Evolutionary conservation across 23 red algal genomes (phyloP), one percentile per base, ranked within the genome.

Genomic region (Pyropia yezoensis): DNA sequence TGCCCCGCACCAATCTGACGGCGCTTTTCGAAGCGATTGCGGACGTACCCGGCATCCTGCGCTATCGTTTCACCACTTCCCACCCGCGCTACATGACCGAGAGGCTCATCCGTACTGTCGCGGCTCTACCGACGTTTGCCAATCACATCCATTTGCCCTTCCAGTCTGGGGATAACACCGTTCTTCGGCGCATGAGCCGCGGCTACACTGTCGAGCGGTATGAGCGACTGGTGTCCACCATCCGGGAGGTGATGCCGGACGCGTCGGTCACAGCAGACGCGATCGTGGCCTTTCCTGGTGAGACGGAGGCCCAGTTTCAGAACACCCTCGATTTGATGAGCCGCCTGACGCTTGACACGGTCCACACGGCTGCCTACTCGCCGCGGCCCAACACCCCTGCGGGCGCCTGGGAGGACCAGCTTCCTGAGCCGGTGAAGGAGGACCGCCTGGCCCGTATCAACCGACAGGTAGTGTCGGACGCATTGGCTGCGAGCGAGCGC

Each of bases 321-420:
- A 65, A 53, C 33, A 85, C 83, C 18, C 51, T 96, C 1, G 20
- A 89, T 17, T 52, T 96, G 12, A 80, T 89, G 92, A 45, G 56
- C 50, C 74, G 67, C 25, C 45, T 89, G 13, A 77, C 85, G 27
- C 78, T 96, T 65, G 92, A 96, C 52, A 68, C 59, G 23, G 82
- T 96, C 57, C 70, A 85, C 74, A 96, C 92, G 30, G 92, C 92
- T 8, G 83, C 92, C 25, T 96, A 96, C 66, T 96, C 84, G 22
- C 92, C 84, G 33, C 72, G 92, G 29, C 92, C 92, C 17, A 76
- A 89, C 49, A 96, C 92, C n/a, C 83, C 92, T 49, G 92, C 85
- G 13, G 86, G 78, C 12, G 53, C 45, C 13, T 79, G 75, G 75
- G 56, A 63, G 28, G 75, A 96, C 29, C 92, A 96, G 70, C 32